These are phyloP conservation scores for Zygoascus flipseniorum DNA, from an alignment of 805 yeast species.

Conservation along the genomic window DNA sequence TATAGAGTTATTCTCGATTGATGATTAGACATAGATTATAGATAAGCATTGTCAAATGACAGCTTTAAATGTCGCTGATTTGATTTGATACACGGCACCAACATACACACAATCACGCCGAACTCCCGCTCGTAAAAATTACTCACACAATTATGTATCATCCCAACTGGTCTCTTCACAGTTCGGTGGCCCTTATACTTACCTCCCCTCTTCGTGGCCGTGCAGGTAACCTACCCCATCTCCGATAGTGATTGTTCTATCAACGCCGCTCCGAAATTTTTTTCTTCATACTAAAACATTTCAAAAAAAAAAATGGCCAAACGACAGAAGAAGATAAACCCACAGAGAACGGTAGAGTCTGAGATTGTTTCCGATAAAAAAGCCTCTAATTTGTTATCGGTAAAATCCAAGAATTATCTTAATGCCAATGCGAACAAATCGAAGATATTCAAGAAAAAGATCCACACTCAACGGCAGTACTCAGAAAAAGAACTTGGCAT, in stretches of 20 bases:
- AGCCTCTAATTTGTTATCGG: constrained; percentile 18
- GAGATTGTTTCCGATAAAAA: constrained; percentile 19
- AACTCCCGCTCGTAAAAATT: no score
- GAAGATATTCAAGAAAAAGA: constrained; percentile 12
- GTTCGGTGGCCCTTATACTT: no score
- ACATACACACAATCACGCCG: no score
- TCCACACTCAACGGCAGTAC: constrained; percentile 32
- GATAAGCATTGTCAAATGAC: no score
- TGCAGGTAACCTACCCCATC: no score
- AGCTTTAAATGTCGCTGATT: no score
- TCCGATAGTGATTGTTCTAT: no score
- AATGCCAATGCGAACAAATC: constrained; percentile 9
- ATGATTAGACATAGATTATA: no score
- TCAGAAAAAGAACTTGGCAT: constrained; percentile 72
- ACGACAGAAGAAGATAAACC: constrained; percentile 7
- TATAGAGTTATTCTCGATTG: neutral
- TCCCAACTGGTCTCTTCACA: no score
- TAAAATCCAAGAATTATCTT: constrained; percentile 12
- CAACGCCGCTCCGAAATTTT: neutral
- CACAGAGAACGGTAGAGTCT: constrained; percentile 29
- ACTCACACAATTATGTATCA: no score
- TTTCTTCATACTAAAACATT: neutral
- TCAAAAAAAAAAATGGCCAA: constrained; percentile 7
- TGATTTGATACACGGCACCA: no score
- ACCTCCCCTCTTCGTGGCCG: no score